A percentile compares a stretch with the other conserved stretches of the same genome.
phyloP scores from a whole-genome alignment of 129 eudicot genomes.

The Helianthus tuberosus region DNA sequence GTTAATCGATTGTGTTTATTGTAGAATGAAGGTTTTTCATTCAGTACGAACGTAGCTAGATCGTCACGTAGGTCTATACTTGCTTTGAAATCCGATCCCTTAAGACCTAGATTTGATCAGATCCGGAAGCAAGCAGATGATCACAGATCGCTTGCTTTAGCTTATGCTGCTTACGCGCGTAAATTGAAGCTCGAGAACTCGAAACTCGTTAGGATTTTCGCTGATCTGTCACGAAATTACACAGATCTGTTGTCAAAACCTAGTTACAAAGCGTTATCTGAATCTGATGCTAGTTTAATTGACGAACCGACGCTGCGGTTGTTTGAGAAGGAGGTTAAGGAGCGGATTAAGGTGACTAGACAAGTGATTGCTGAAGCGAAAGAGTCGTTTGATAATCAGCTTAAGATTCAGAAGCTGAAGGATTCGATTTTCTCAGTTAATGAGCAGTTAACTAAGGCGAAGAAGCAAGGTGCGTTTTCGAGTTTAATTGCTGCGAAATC shows the following conservation, averaged over 20 bases:
- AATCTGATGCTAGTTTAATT: slow-evolving; percentile 56
- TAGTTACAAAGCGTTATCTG: slow-evolving; percentile 47
- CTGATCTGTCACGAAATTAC: slow-evolving; percentile 71
- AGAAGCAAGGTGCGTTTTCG: slow-evolving; percentile 93
- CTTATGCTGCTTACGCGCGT: slow-evolving; percentile 96
- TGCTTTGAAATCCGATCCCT: slow-evolving; percentile 84
- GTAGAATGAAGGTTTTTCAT: slow-evolving; percentile 37
- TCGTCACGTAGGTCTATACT: slow-evolving; percentile 57
- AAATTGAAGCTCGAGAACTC: slow-evolving; percentile 90
- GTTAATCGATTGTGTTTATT: slow-evolving; percentile 9
- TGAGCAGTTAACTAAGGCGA: slow-evolving; percentile 87
- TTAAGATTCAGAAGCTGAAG: slow-evolving; percentile 92
- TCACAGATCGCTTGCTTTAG: slow-evolving; percentile 68
- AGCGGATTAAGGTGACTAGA: slow-evolving; percentile 77
- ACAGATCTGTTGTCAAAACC: slow-evolving; percentile 78
- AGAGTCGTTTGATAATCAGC: slow-evolving; percentile 89
- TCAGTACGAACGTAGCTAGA: slow-evolving; percentile 36
- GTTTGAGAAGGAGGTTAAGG: slow-evolving; percentile 94
- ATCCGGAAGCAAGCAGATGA: slow-evolving; percentile 91
- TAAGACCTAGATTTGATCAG: slow-evolving; percentile 84
- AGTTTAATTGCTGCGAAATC: slow-evolving; percentile 96
- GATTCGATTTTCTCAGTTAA: slow-evolving; percentile 81
- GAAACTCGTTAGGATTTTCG: slow-evolving; percentile 75
- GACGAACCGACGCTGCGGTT: slow-evolving; percentile 61
- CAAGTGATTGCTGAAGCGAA: slow-evolving; percentile 89